Evolutionary conservation across 2,329 filamentous ascomycete species (phyloP), one percentile per base, ranked within the genome.

Genomic region (Pleochaeta shiraiana): DNA sequence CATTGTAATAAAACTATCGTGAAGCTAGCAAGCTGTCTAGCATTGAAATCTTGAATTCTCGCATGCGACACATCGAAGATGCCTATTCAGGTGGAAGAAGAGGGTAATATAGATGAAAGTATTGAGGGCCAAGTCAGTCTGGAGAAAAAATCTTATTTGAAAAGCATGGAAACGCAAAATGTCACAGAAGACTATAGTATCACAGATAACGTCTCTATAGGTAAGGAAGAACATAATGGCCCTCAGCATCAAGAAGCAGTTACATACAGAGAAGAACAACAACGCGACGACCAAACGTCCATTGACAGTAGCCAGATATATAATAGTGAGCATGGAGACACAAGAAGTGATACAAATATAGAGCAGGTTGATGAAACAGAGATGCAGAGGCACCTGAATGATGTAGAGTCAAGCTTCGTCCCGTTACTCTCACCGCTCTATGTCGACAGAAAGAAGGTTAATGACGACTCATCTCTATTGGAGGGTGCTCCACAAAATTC

Each of bases 401-500:
- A 86, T 69, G 78, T 85, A 67, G 83, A 86, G 70, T 85, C 83
- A 37, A 86, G 83, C 74, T 86, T 86, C 70, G 71, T 83, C 64
- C 79, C 81, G 1, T 77, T 79, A 5, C 71, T 81, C 5, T 85
- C 83, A 7, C 82, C 83, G 14, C 77, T 84, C 59, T 77, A 69
- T 19, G 76, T 39, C 75, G 75, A 33, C 75, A 77, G 63, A 73
- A 68, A 72, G 64, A 68, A 69, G 19, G 80, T 77, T 60, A 71
- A 77, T 64, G 81, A 84, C 73, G 82, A 84, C 71, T 83, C 81
- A 28, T 85, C 78, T 69, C 73, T 83, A 60, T 84, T 84, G 69
- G 81, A 84, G 69, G 72, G 66, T 50, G 66, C 65, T 37, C 65
- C 65, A 61, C 45, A 65, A 9, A 39, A 50, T 30, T 33, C 39